Conservation (phyloP, 441 rosid genomes). For the Erodium texanum region DNA sequence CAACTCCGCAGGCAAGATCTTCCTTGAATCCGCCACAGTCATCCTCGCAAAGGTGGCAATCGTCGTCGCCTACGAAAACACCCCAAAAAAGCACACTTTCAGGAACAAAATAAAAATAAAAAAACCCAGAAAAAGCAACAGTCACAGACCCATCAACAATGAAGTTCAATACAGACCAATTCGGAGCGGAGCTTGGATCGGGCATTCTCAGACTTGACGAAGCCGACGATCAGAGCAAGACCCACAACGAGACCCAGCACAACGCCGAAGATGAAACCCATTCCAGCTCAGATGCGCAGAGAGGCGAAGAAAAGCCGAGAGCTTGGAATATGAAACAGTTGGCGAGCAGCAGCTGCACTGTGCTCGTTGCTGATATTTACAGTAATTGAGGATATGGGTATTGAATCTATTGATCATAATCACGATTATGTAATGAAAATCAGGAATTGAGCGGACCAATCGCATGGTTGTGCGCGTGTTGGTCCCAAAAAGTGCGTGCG, state of each 20-base stretch:
- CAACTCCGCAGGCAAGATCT: constrained; percentile 63
- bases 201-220: constrained; percentile 61
- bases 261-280: constrained; percentile 65
- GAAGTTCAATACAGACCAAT: constrained; percentile 36
- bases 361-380: no score
- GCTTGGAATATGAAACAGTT: no score
- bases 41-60: constrained; percentile 89
- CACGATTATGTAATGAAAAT: not conserved
- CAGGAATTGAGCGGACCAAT: not conserved
- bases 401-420: not conserved
- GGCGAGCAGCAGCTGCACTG: no score
- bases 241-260: constrained; percentile 65
- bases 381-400: not conserved
- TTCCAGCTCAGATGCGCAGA: constrained; percentile 19
- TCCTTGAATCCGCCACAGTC: constrained; percentile 84
- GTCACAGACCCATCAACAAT: not conserved
- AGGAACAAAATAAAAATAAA: not conserved
- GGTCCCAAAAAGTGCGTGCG: no score
- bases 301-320: not conserved
- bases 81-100: no score
- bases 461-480: not conserved
- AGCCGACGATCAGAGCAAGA: constrained; percentile 51
- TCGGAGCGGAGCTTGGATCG: constrained; percentile 75
- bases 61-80: constrained; percentile 65
- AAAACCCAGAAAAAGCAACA: not conserved